Conservation (phyloP, 2,329 filamentous ascomycete genomes). For the Akanthomyces muscarius region DNA sequence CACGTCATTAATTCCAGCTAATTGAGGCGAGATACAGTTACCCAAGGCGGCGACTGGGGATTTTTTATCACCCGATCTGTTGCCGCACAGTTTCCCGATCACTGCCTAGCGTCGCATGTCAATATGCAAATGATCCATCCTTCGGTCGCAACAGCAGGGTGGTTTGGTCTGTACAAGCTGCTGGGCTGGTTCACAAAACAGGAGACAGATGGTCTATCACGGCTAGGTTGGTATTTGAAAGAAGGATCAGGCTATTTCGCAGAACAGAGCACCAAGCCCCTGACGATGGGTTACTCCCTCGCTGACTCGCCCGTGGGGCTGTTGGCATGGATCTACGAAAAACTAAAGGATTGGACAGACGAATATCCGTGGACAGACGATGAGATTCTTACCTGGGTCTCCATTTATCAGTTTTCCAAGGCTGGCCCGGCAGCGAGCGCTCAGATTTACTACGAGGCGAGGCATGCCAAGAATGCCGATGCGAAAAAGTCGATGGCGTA, state of each 20-base stretch:
- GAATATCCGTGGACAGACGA: slow-evolving; percentile 69
- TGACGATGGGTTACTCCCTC: slow-evolving; percentile 67
- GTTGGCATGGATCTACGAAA: slow-evolving; percentile 78
- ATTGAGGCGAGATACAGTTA: slow-evolving; percentile 23
- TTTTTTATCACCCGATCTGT: slow-evolving; percentile 59
- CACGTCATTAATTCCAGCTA: not conserved
- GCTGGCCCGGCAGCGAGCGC: slow-evolving; percentile 65
- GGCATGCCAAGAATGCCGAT: slow-evolving; percentile 34
- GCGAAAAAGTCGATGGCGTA: slow-evolving; percentile 24
- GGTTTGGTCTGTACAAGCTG: slow-evolving; percentile 26
- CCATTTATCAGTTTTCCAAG: slow-evolving; percentile 66
- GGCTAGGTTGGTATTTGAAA: slow-evolving; percentile 52
- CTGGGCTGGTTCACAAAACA: slow-evolving; percentile 23
- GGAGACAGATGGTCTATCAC: slow-evolving; percentile 49
- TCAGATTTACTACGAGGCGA: slow-evolving; percentile 69
- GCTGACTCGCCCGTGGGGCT: slow-evolving; percentile 66
- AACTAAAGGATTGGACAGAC: slow-evolving; percentile 74
- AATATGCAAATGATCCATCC: slow-evolving; percentile 51
- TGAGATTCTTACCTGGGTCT: slow-evolving; percentile 71
- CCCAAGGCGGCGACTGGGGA: slow-evolving; percentile 66
- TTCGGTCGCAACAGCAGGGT: slow-evolving; percentile 42
- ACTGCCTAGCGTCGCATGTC: slow-evolving; percentile 39
- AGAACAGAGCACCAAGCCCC: slow-evolving; percentile 59
- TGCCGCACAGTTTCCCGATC: slow-evolving; percentile 52
- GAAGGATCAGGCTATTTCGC: slow-evolving; percentile 42